These are phyloP conservation scores for Paramecium biaurelia DNA, from an alignment of 73 alveolate species.

Conservation along the genomic window DNA sequence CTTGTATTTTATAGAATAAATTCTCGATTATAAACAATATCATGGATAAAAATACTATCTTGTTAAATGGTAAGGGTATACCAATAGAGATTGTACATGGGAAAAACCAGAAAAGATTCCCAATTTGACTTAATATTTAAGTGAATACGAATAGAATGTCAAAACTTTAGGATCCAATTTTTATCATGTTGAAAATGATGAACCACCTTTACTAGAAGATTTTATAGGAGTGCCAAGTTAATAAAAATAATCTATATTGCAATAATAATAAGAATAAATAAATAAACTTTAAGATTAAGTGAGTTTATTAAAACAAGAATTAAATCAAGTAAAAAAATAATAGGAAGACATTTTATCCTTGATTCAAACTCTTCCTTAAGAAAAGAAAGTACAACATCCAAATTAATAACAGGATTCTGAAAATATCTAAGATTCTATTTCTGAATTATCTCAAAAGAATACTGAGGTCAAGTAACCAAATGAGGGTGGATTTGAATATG, in stretches of 20 bases:
- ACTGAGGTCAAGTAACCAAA: neutral
- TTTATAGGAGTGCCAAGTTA: neutral
- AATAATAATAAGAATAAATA: neutral
- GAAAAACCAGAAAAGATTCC: neutral
- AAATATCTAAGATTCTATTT: neutral
- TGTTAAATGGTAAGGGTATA: neutral
- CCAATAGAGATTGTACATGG: neutral
- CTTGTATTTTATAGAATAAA: neutral
- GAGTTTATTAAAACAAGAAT: neutral
- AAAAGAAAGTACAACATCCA: neutral
- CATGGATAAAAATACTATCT: neutral
- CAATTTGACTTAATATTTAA: neutral
- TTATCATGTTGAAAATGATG: neutral
- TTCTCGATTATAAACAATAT: neutral
- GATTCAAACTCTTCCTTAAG: neutral
- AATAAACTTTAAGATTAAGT: neutral
- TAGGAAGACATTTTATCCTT: neutral
- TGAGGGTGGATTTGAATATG: neutral
- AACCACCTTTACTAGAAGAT: neutral
- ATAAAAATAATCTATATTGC: neutral
- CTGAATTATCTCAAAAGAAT: neutral
- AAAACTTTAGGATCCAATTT: neutral
- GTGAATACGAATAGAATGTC: neutral
- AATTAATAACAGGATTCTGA: neutral
- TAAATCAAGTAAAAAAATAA: neutral